Percentiles rank a stretch among this genome's conserved stretches.
Evolutionary conservation across 306 rosid species (phyloP).

Genomic region (Carpinus fangiana): DNA sequence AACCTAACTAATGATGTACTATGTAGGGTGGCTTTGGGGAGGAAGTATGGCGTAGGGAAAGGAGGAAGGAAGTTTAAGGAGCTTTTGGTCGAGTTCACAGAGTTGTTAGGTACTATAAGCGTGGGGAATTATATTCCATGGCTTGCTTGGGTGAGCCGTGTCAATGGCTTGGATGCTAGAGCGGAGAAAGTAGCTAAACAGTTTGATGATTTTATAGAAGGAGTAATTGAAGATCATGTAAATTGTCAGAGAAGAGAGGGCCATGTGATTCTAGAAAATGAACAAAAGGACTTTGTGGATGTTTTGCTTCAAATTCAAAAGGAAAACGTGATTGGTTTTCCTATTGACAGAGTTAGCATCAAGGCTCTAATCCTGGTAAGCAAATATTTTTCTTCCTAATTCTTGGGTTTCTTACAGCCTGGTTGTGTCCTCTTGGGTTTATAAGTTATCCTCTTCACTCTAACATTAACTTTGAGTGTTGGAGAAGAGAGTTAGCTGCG

Average conservation of each 20-base stretch:
- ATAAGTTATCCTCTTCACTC: too few species aligned
- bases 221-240: constrained; percentile 47
- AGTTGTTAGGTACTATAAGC: constrained; percentile 35
- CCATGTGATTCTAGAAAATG: background rate
- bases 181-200: constrained; percentile 37
- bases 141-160: constrained; percentile 43
- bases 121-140: constrained; percentile 54
- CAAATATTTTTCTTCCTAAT: too few species aligned
- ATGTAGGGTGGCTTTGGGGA: constrained; percentile 57
- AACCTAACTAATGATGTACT: constrained; percentile 37
- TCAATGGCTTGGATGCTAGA: constrained; percentile 40
- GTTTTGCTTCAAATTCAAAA: background rate
- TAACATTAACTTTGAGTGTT: too few species aligned
- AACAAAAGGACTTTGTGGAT: constrained; percentile 25
- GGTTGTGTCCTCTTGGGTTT: too few species aligned
- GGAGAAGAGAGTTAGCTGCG: too few species aligned
- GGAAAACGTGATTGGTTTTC: constrained; percentile 30
- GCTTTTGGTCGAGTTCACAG: constrained; percentile 31
- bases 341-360: constrained; percentile 37
- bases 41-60: constrained; percentile 38
- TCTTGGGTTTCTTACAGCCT: too few species aligned
- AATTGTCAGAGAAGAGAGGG: background rate
- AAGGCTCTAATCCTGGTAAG: constrained; percentile 54
- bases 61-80: constrained; percentile 26
- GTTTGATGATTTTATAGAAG: constrained; percentile 47